phyloP scores from a whole-genome alignment of 371 early-diverging fungal species.

The Fennellomyces sp. region DNA sequence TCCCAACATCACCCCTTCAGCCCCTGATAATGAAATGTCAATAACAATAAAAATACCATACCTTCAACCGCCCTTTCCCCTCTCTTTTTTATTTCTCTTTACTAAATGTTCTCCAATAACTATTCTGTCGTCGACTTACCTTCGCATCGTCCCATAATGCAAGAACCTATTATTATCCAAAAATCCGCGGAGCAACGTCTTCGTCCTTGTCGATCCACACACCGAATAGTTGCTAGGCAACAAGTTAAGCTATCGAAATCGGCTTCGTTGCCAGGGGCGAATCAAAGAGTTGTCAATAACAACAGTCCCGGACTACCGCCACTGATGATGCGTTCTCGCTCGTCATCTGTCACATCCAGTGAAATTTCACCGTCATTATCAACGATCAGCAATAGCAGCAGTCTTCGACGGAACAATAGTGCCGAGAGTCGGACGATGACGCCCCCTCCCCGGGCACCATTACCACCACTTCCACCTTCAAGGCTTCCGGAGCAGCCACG shows the following conservation, averaged over 20 bases:
- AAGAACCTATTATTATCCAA: constrained; percentile 1
- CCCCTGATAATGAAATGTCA: constrained; percentile 4
- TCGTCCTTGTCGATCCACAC: too few relatives aligned
- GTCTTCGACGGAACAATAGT: constrained; percentile 7
- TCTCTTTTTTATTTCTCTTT: background rate
- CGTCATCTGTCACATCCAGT: constrained; percentile 13
- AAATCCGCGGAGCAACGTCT: background rate
- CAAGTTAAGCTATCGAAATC: background rate
- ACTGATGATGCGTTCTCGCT: constrained; percentile 11
- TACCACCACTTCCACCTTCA: constrained; percentile 9
- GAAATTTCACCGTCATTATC: constrained; percentile 4
- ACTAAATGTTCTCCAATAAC: background rate
- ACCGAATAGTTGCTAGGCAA: too few relatives aligned
- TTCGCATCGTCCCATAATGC: background rate
- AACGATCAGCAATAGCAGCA: background rate
- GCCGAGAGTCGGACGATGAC: constrained; percentile 5
- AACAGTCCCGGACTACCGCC: constrained; percentile 3
- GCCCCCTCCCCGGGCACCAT: constrained; percentile 8
- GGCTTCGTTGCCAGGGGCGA: background rate
- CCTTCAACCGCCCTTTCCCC: background rate
- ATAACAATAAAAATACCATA: background rate
- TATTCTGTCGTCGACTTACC: constrained; percentile 5
- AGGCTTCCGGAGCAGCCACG: background rate
- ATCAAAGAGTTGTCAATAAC: background rate
- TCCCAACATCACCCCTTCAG: background rate